Evolutionary conservation across 2,329 filamentous ascomycete species (phyloP).

Genomic region (Pyrenochaeta sp.): DNA sequence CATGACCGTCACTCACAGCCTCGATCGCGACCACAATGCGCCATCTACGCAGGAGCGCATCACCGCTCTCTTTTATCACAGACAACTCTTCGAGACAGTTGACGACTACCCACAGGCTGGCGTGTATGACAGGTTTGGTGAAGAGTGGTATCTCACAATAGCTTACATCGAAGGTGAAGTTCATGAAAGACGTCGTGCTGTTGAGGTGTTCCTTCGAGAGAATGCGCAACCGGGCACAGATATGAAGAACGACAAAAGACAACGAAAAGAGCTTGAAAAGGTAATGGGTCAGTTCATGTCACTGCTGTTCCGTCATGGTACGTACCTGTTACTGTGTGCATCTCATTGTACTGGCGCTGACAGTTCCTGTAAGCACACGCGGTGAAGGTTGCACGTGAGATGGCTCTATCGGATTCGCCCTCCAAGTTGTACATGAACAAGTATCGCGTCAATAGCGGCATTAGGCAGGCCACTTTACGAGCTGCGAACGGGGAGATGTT

Average conservation of each 20-base stretch:
- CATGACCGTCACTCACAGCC: neutral
- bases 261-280: neutral
- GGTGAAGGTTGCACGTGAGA: neutral
- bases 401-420: neutral
- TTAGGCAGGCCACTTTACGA: neutral
- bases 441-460: slow-evolving; percentile 1
- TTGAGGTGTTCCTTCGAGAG: neutral
- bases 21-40: neutral
- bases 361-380: neutral
- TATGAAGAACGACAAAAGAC: neutral
- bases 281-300: neutral
- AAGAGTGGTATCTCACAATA: neutral
- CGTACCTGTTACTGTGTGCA: neutral
- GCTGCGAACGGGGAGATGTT: slow-evolving; percentile 9
- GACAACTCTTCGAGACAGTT: neutral
- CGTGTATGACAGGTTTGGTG: neutral
- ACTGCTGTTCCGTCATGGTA: neutral
- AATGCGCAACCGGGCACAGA: neutral
- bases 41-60: slow-evolving; percentile 2
- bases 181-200: neutral
- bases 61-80: neutral
- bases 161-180: slow-evolving; percentile 2
- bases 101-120: neutral
- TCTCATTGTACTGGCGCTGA: neutral
- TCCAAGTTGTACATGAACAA: neutral